A percentile compares a stretch with the other conserved stretches of the same genome.
Evolutionary conservation across 2,329 filamentous ascomycete genomes (phyloP).

Genomic region (Didymella arachidicola): DNA sequence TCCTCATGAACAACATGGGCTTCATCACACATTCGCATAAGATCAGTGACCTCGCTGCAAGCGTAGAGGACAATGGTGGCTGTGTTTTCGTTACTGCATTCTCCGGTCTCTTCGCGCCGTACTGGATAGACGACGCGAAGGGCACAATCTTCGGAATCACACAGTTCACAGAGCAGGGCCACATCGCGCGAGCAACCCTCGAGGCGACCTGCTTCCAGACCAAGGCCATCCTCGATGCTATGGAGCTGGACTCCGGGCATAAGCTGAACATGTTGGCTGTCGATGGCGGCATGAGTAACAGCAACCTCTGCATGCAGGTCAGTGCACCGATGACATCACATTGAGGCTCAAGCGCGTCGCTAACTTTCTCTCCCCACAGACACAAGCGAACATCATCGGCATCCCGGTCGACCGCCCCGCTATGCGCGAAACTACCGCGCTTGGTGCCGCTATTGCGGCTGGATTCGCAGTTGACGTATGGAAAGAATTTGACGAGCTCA

Average conservation of each 20-base stretch:
- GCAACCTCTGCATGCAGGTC: conserved; percentile 83
- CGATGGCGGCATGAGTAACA: conserved; percentile 89
- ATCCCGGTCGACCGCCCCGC: conserved; percentile 84
- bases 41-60: conserved; percentile 69
- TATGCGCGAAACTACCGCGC: conserved; percentile 90
- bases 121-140: conserved; percentile 93
- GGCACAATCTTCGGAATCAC: conserved; percentile 86
- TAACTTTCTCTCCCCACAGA: conserved; percentile 52
- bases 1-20: conserved; percentile 68
- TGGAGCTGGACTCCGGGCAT: conserved; percentile 85
- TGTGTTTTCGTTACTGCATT: conserved; percentile 89
- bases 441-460: conserved; percentile 88
- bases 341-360: conserved; percentile 17
- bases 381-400: conserved; percentile 83
- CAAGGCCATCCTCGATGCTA: conserved; percentile 88
- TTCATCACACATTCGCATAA: conserved; percentile 69
- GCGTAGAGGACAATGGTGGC: conserved; percentile 78
- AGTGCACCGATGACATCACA: conserved; percentile 25
- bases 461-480: conserved; percentile 84
- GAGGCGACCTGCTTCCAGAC: conserved; percentile 94
- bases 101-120: conserved; percentile 87
- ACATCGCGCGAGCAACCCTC: conserved; percentile 87
- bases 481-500: conserved; percentile 76
- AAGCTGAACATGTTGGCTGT: conserved; percentile 78
- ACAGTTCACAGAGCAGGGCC: conserved; percentile 82